Evolutionary conservation across 2,329 filamentous ascomycete genomes (phyloP).

Genomic region (Pestalotiopsis fici): DNA sequence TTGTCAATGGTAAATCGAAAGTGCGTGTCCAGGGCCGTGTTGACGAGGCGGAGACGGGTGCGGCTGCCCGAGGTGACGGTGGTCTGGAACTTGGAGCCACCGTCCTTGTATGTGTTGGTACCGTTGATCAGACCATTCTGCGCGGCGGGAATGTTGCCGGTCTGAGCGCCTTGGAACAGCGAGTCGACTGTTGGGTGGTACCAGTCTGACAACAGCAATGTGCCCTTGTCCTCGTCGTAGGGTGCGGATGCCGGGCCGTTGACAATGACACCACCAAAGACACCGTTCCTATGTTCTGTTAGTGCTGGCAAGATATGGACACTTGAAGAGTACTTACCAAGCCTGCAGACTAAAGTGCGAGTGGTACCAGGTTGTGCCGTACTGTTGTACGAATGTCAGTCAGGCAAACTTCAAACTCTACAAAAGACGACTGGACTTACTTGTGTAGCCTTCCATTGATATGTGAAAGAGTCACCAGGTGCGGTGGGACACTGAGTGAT

Average conservation of each 20-base stretch:
- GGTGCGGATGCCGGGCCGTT: conserved; percentile 58
- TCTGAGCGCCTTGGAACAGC: conserved; percentile 29
- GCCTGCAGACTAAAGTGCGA: conserved; percentile 54
- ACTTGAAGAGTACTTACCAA: conserved; percentile 20
- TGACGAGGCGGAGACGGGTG: conserved; percentile 48
- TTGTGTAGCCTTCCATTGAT: conserved; percentile 54
- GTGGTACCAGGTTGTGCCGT: conserved; percentile 62
- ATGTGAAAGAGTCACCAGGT: conserved; percentile 53
- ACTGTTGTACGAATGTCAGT: conserved; percentile 25
- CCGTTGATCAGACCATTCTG: conserved; percentile 43
- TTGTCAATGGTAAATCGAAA: conserved; percentile 50
- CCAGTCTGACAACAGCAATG: conserved; percentile 61
- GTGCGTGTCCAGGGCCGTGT: conserved; percentile 37
- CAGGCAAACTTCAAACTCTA: background rate
- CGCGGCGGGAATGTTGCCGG: conserved; percentile 33
- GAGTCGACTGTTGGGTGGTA: conserved; percentile 45
- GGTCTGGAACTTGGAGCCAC: conserved; percentile 35
- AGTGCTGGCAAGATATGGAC: background rate
- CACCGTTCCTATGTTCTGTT: conserved; percentile 42
- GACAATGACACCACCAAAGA: conserved; percentile 63
- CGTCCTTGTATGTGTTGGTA: conserved; percentile 33
- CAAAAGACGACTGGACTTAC: background rate
- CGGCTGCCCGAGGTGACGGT: conserved; percentile 40
- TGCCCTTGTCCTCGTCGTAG: conserved; percentile 65
- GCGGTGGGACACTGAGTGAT: conserved; percentile 53